Conservation (phyloP, 179 eudicot species). For the Spinacia oleracea region DNA sequence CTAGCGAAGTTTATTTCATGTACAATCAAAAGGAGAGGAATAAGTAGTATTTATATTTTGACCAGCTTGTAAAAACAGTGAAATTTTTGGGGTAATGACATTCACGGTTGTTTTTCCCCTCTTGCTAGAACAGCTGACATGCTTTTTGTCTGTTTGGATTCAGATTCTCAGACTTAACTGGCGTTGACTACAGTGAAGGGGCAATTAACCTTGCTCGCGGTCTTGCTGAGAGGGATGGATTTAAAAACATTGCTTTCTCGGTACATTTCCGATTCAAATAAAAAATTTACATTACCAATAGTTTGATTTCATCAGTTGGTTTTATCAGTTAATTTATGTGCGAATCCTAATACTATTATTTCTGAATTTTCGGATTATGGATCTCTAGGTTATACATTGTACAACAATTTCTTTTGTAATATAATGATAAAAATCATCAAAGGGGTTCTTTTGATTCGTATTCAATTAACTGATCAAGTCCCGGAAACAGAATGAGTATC, state of each 20-base stretch:
- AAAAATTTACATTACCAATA: neutral
- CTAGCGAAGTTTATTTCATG: neutral
- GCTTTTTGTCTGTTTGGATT: slow-evolving; percentile 14
- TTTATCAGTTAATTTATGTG: neutral
- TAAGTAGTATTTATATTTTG: neutral
- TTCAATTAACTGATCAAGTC: neutral
- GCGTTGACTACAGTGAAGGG: slow-evolving; percentile 93
- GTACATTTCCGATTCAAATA: slow-evolving; percentile 33
- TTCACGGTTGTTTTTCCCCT: neutral
- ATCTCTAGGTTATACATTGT: neutral
- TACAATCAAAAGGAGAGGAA: neutral
- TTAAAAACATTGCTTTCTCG: slow-evolving; percentile 61
- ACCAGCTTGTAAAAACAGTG: neutral
- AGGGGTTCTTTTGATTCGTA: slow-evolving; percentile 6
- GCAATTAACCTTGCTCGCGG: slow-evolving; percentile 88
- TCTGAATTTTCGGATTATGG: neutral
- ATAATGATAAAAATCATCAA: neutral
- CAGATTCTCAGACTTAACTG: slow-evolving; percentile 90
- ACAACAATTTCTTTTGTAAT: neutral
- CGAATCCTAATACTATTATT: neutral
- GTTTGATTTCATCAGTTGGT: neutral
- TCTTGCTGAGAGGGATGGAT: slow-evolving; percentile 84
- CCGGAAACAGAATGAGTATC: neutral
- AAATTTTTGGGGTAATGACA: neutral
- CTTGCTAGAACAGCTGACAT: neutral